Conservation (phyloP, 176 grass and related monocot species). For the Carex kokanica region DNA sequence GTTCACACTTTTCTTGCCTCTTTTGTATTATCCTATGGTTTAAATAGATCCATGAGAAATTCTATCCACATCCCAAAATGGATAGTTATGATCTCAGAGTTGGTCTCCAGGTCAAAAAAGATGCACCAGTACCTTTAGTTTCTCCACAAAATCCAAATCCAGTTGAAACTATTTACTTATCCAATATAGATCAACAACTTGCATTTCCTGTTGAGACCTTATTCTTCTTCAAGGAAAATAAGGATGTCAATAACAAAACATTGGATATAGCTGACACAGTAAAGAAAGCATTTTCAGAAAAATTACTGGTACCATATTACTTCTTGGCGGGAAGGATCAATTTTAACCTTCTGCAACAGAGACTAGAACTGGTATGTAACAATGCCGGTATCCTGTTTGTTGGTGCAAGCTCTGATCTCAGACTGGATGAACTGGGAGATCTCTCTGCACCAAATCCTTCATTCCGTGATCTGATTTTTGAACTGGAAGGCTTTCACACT, state of each 20-base stretch:
- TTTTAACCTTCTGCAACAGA: conserved; percentile 35
- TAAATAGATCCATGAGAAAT: conserved; percentile 26
- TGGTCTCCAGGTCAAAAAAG: neutral
- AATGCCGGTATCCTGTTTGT: conserved; percentile 35
- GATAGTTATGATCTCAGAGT: conserved; percentile 13
- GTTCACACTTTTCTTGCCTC: conserved; percentile 30
- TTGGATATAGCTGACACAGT: conserved; percentile 32
- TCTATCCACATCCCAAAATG: conserved; percentile 15
- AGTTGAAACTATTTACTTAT: conserved; percentile 29
- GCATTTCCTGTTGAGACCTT: conserved; percentile 30
- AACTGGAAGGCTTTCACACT: conserved; percentile 19
- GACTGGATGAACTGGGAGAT: conserved; percentile 34
- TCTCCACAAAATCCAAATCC: conserved; percentile 29
- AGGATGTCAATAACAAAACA: conserved; percentile 16
- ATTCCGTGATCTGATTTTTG: conserved; percentile 35
- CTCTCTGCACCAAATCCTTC: conserved; percentile 34
- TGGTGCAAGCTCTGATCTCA: conserved; percentile 28
- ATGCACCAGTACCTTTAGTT: neutral
- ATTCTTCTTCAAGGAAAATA: conserved; percentile 34
- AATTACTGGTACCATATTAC: conserved; percentile 41
- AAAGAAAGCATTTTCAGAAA: conserved; percentile 31
- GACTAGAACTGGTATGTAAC: conserved; percentile 42
- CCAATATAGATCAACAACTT: conserved; percentile 35
- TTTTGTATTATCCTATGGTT: neutral
- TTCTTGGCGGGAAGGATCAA: conserved; percentile 39